Evolutionary conservation across 345 rosid genomes (phyloP).

Genomic region (Aquilaria sinensis): DNA sequence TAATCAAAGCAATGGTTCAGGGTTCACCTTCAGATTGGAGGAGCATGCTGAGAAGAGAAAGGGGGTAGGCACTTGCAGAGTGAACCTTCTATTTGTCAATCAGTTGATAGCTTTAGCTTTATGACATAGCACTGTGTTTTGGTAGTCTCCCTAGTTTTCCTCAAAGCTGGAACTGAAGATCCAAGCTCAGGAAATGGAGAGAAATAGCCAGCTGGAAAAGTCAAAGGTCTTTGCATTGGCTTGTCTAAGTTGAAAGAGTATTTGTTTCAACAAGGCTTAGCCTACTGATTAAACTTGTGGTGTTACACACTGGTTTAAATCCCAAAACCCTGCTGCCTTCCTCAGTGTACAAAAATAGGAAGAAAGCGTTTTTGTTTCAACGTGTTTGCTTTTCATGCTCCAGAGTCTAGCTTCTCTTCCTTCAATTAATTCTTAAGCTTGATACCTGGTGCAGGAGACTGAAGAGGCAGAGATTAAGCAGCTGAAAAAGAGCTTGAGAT

Average conservation of each 20-base stretch:
- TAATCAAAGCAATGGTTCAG: conserved; percentile 41
- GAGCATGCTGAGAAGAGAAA: conserved; percentile 94
- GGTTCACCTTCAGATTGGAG: conserved; percentile 83
- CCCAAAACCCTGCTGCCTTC: no score
- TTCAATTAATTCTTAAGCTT: conserved; percentile 1
- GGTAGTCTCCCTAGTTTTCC: conserved; percentile 50
- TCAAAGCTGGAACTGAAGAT: conserved; percentile 91
- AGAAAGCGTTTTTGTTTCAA: no score
- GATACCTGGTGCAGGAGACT: conserved; percentile 52
- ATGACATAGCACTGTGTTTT: not conserved
- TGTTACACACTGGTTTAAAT: no score
- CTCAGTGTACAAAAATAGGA: no score
- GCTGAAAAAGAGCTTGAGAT: conserved; percentile 84
- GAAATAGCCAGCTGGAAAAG: conserved; percentile 65
- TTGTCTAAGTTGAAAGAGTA: no score
- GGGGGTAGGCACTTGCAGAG: conserved; percentile 42
- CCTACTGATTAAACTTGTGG: no score
- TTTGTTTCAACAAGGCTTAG: no score
- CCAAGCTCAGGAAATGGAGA: conserved; percentile 84
- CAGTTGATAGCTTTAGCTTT: not conserved
- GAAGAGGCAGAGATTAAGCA: conserved; percentile 89
- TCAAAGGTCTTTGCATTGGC: conserved; percentile 53
- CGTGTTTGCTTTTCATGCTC: no score
- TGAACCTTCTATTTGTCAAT: not conserved
- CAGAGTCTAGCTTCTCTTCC: no score